Evolutionary conservation across 2,329 filamentous ascomycete genomes (phyloP).

Genomic region (Pseudopyricularia javanii): DNA sequence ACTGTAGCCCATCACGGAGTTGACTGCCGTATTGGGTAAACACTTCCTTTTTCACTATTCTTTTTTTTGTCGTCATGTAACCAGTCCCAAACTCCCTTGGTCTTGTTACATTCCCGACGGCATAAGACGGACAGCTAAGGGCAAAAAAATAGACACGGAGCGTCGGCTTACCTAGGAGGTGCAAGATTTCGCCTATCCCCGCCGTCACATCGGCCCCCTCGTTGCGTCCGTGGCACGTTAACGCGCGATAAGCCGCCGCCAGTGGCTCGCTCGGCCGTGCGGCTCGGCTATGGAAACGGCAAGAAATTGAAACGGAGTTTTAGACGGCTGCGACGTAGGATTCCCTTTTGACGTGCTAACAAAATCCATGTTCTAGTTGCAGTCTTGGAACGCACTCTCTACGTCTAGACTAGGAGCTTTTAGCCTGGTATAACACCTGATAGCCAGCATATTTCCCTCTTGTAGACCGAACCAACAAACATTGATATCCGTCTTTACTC

Average conservation of each 20-base stretch:
- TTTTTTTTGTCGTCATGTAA: neutral
- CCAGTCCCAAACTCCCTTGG: neutral
- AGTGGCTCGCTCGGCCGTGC: neutral
- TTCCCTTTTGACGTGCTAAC: no score
- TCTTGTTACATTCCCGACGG: neutral
- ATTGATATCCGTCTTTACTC: no score
- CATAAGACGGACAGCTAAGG: neutral
- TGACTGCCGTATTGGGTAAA: no score
- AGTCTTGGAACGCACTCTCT: no score
- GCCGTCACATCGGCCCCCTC: neutral
- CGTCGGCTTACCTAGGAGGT: neutral
- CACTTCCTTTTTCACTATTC: no score
- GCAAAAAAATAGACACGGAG: neutral
- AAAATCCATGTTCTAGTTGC: no score
- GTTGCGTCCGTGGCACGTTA: neutral
- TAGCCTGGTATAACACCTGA: no score
- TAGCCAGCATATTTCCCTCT: no score
- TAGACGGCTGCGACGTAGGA: neutral
- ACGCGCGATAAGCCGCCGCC: neutral
- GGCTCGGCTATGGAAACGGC: neutral
- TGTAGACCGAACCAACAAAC: no score
- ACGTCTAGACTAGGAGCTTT: no score
- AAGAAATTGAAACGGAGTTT: neutral
- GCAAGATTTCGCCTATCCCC: neutral
- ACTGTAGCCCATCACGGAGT: no score